phyloP scores from a whole-genome alignment of 2,329 filamentous ascomycete species.

The Stagonosporopsis cucurbitacearum region DNA sequence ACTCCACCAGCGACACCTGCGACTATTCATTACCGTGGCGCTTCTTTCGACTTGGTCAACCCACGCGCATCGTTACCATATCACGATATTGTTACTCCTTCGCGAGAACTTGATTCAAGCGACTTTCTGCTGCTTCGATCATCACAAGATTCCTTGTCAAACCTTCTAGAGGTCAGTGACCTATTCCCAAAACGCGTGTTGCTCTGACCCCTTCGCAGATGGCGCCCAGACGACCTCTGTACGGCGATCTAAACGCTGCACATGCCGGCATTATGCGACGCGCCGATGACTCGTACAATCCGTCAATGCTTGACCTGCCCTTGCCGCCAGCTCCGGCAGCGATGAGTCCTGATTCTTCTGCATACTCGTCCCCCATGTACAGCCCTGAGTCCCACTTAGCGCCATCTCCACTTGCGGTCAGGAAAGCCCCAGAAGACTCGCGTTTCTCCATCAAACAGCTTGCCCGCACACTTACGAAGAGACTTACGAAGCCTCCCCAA shows the following conservation, averaged over 20 bases:
- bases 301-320: conserved; percentile 27
- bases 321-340: conserved; percentile 36
- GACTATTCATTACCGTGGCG: conserved; percentile 48
- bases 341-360: conserved; percentile 36
- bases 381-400: conserved; percentile 32
- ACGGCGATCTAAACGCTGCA: conserved; percentile 39
- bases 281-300: conserved; percentile 22
- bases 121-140: conserved; percentile 39
- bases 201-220: conserved; percentile 29
- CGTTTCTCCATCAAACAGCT: conserved; percentile 43
- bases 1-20: conserved; percentile 49
- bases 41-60: conserved; percentile 50
- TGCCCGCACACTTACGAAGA: conserved; percentile 38
- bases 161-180: conserved; percentile 28
- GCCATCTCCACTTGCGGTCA: conserved; percentile 28
- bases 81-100: conserved; percentile 48
- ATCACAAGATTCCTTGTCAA: conserved; percentile 29
- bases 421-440: conserved; percentile 30
- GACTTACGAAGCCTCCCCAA: conserved; percentile 27
- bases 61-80: conserved; percentile 46
- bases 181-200: background rate
- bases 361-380: conserved; percentile 36
- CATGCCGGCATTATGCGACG: conserved; percentile 39
- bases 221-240: conserved; percentile 40
- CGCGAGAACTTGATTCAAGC: conserved; percentile 43